These are phyloP conservation scores for Ilyonectria sp. DNA, from an alignment of 2,329 filamentous ascomycete genomes.

Conservation along the genomic window DNA sequence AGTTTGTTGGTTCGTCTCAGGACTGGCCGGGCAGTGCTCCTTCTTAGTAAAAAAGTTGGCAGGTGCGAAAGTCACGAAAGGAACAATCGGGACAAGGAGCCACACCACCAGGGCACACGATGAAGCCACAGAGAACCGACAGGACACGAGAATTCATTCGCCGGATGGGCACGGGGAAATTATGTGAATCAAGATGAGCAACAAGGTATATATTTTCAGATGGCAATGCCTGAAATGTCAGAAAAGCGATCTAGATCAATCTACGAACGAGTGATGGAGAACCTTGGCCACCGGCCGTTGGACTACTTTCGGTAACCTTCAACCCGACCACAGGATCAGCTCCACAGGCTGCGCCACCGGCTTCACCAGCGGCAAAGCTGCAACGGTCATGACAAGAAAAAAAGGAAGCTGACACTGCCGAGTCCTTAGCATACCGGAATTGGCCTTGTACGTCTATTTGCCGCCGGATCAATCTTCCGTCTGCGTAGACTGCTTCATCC, in stretches of 20 bases:
- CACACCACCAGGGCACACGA: conserved; percentile 10
- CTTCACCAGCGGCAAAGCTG: conserved; percentile 13
- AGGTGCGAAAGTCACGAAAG: conserved; percentile 11
- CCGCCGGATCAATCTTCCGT: not conserved
- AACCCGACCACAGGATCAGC: conserved; percentile 17
- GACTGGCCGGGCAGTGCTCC: conserved; percentile 5
- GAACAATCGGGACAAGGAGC: conserved; percentile 13
- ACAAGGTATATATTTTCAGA: not conserved
- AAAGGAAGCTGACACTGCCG: not conserved
- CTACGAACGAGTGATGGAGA: conserved; percentile 16
- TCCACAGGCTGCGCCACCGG: conserved; percentile 30
- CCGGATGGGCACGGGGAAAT: not conserved
- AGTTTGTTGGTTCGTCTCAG: conserved; percentile 17
- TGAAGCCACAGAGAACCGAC: conserved; percentile 7
- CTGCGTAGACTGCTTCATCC: not conserved
- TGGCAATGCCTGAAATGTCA: not conserved
- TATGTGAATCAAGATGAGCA: not conserved
- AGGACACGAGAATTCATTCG: not conserved
- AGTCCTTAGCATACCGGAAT: not conserved
- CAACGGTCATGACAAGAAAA: not conserved
- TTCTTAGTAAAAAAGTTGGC: not conserved
- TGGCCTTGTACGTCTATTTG: too few species aligned
- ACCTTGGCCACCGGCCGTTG: conserved; percentile 2
- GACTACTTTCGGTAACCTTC: conserved; percentile 18
- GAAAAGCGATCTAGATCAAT: conserved; percentile 8